Evolutionary conservation across 2,329 filamentous ascomycete genomes (phyloP).

Genomic region (Fonsecaea erecta): DNA sequence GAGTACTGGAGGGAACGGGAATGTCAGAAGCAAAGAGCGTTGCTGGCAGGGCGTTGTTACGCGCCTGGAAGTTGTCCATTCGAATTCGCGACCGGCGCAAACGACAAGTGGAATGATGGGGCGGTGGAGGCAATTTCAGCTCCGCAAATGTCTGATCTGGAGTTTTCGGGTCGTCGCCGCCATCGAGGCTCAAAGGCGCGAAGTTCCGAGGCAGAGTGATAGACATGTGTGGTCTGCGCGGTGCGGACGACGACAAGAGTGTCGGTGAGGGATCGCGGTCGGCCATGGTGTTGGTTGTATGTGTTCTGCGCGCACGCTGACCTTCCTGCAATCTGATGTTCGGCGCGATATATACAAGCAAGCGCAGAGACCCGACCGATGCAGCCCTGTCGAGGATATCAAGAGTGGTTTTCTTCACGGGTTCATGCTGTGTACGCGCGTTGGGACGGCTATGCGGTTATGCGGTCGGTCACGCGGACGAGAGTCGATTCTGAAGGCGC

Average conservation of each 20-base stretch:
- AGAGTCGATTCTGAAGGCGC: slow-evolving; percentile 12
- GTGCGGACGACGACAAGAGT: slow-evolving; percentile 37
- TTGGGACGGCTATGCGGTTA: slow-evolving; percentile 28
- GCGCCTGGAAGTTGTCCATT: slow-evolving; percentile 43
- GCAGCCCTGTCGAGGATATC: slow-evolving; percentile 23
- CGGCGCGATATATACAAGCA: slow-evolving; percentile 8
- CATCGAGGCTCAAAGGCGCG: slow-evolving; percentile 45
- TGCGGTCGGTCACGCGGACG: slow-evolving; percentile 26
- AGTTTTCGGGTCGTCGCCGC: slow-evolving; percentile 47
- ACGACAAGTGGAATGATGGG: slow-evolving; percentile 50
- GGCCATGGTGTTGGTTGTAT: slow-evolving; percentile 28
- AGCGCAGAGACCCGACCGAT: slow-evolving; percentile 23
- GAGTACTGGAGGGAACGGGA: slow-evolving; percentile 47
- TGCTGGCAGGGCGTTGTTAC: slow-evolving; percentile 41
- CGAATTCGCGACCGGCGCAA: slow-evolving; percentile 48
- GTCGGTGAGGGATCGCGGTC: slow-evolving; percentile 35
- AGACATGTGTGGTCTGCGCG: slow-evolving; percentile 48
- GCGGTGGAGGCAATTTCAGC: slow-evolving; percentile 51
- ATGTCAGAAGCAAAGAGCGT: slow-evolving; percentile 43
- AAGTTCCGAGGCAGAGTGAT: slow-evolving; percentile 55
- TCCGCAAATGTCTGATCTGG: slow-evolving; percentile 48
- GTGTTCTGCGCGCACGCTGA: slow-evolving; percentile 8
- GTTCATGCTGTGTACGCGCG: slow-evolving; percentile 31
- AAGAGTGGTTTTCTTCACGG: slow-evolving; percentile 18
- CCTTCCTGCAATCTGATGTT: not conserved